Evolutionary conservation across 257 asterid genomes (phyloP).

Genomic region (Gentiana macrophylla): DNA sequence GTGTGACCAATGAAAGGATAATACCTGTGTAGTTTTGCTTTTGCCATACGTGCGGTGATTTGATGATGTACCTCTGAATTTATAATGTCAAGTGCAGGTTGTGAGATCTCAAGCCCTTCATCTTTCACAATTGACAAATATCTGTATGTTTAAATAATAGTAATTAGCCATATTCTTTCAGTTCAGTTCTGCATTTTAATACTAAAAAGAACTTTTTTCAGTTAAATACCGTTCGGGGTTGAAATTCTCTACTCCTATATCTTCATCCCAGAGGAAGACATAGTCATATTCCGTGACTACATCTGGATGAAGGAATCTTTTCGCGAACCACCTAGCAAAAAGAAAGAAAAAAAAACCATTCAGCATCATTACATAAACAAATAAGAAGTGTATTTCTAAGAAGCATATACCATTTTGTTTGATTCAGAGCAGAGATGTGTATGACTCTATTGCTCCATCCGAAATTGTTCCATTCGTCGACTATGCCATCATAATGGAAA

Average conservation of each 20-base stretch:
- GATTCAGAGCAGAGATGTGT: slow-evolving; percentile 62
- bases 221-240: slow-evolving; percentile 44
- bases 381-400: not conserved
- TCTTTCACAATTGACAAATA: slow-evolving; percentile 57
- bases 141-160: slow-evolving; percentile 18
- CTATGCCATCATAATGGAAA: slow-evolving; percentile 79
- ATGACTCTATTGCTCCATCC: slow-evolving; percentile 52
- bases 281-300: slow-evolving; percentile 52
- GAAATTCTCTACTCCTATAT: slow-evolving; percentile 69
- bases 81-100: slow-evolving; percentile 59
- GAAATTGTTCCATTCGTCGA: slow-evolving; percentile 62
- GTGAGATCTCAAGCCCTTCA: slow-evolving; percentile 84
- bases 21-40: slow-evolving; percentile 60
- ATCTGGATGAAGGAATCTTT: slow-evolving; percentile 72
- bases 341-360: not conserved
- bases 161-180: not conserved
- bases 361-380: not conserved
- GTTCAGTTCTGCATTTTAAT: too few species aligned
- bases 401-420: slow-evolving; percentile 73
- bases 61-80: slow-evolving; percentile 86
- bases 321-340: slow-evolving; percentile 72
- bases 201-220: too few species aligned
- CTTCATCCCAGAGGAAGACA: slow-evolving; percentile 79
- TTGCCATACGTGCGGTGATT: slow-evolving; percentile 62
- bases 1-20: not conserved